phyloP scores from a whole-genome alignment of 495 filamentous ascomycete species.

The Hypoxylon lienhwacheense region DNA sequence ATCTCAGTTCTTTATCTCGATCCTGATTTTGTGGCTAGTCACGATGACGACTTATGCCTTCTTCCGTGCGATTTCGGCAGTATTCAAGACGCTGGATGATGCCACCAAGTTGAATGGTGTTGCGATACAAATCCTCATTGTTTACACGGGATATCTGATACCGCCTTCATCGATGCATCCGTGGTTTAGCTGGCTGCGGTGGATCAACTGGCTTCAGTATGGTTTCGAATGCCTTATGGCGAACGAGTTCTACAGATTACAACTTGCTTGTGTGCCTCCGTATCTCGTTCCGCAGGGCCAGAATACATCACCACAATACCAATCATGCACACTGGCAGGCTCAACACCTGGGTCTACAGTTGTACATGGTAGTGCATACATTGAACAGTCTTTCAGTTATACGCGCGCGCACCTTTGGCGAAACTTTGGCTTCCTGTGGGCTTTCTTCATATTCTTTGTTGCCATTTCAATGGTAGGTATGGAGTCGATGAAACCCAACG shows the following conservation, averaged over 20 bases:
- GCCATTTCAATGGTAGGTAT: constrained; percentile 62
- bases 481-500: constrained; percentile 70
- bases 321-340: constrained; percentile 60
- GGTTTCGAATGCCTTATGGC: constrained; percentile 71
- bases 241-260: constrained; percentile 71
- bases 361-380: constrained; percentile 57
- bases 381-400: constrained; percentile 59
- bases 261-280: constrained; percentile 39
- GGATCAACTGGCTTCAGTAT: constrained; percentile 36
- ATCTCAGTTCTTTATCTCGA: constrained; percentile 81
- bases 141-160: constrained; percentile 79
- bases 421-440: constrained; percentile 70
- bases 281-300: constrained; percentile 48
- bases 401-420: constrained; percentile 63
- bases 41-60: constrained; percentile 80
- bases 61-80: constrained; percentile 68
- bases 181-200: constrained; percentile 47
- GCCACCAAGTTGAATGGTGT: constrained; percentile 70
- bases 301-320: constrained; percentile 43
- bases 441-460: constrained; percentile 66
- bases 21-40: constrained; percentile 61
- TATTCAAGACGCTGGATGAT: constrained; percentile 58
- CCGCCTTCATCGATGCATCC: constrained; percentile 72
- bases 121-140: constrained; percentile 66
- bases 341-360: constrained; percentile 48